Conservation (phyloP, 2,329 filamentous ascomycete species). For the Cladophialophora bantiana region DNA sequence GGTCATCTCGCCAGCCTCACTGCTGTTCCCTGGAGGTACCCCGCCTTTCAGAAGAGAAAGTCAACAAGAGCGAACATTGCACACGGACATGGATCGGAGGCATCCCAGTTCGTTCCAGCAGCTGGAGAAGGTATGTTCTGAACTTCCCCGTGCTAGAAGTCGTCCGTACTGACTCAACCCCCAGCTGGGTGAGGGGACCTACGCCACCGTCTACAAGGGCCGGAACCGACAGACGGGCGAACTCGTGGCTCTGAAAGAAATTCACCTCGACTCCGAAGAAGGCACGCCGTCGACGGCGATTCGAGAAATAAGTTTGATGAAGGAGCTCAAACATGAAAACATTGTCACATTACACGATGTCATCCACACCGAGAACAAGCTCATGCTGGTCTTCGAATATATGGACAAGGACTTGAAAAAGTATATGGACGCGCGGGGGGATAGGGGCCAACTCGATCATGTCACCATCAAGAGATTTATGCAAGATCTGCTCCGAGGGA, state of each 20-base stretch:
- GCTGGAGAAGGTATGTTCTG: conserved; percentile 74
- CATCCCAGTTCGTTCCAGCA: conserved; percentile 98
- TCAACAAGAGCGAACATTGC: conserved; percentile 29
- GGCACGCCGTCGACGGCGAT: conserved; percentile 97
- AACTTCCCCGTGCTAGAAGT: neutral
- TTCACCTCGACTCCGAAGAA: conserved; percentile 97
- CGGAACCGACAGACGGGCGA: conserved; percentile 96
- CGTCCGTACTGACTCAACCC: conserved; percentile 41
- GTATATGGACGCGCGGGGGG: conserved; percentile 95
- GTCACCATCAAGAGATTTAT: conserved; percentile 98
- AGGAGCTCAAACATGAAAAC: conserved; percentile 98
- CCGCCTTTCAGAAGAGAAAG: conserved; percentile 30
- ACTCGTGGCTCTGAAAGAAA: conserved; percentile 96
- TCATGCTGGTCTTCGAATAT: conserved; percentile 98
- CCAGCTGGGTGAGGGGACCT: conserved; percentile 91
- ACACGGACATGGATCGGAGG: conserved; percentile 79
- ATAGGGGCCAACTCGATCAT: conserved; percentile 86
- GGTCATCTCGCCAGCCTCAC: conserved; percentile 40
- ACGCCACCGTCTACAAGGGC: conserved; percentile 98
- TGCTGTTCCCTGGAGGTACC: conserved; percentile 37
- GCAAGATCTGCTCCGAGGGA: conserved; percentile 94
- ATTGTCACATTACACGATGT: conserved; percentile 98
- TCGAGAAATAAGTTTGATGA: conserved; percentile 98
- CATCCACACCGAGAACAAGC: conserved; percentile 98
- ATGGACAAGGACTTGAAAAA: conserved; percentile 99